phyloP scores from a whole-genome alignment of 345 rosid genomes.

The Bruguiera gymnorhiza region DNA sequence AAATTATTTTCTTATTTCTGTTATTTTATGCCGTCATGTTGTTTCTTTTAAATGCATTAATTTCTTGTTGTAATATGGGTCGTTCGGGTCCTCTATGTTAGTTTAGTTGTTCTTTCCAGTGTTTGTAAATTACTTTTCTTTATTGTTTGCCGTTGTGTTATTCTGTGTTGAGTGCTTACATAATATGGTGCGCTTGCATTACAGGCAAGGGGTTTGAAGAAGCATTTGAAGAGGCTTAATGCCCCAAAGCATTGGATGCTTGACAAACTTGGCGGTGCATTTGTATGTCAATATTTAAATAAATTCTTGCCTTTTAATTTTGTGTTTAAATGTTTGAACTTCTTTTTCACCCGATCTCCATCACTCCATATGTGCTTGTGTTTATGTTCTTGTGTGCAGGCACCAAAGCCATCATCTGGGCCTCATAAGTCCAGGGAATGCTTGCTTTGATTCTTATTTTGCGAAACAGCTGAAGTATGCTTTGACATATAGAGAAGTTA shows the following conservation, averaged over 20 bases:
- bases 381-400: conserved; percentile 13
- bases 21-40: too few relatives aligned
- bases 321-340: neutral
- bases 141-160: neutral
- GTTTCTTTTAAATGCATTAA: too few relatives aligned
- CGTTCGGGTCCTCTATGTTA: too few relatives aligned
- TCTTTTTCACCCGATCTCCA: neutral
- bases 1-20: too few relatives aligned
- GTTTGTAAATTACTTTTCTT: neutral
- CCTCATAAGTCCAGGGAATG: conserved; percentile 25
- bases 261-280: conserved; percentile 40
- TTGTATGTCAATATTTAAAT: neutral
- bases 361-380: neutral
- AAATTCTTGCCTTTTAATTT: neutral
- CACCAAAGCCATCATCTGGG: conserved; percentile 31
- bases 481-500: conserved; percentile 56
- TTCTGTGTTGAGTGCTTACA: neutral
- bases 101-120: neutral
- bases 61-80: too few relatives aligned
- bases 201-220: conserved; percentile 26
- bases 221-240: conserved; percentile 57
- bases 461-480: conserved; percentile 61
- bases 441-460: conserved; percentile 48
- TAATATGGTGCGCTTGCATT: neutral
- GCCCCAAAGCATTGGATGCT: conserved; percentile 94